phyloP scores from a whole-genome alignment of 2,329 filamentous ascomycete genomes.

The Pseudocercospora vitis region DNA sequence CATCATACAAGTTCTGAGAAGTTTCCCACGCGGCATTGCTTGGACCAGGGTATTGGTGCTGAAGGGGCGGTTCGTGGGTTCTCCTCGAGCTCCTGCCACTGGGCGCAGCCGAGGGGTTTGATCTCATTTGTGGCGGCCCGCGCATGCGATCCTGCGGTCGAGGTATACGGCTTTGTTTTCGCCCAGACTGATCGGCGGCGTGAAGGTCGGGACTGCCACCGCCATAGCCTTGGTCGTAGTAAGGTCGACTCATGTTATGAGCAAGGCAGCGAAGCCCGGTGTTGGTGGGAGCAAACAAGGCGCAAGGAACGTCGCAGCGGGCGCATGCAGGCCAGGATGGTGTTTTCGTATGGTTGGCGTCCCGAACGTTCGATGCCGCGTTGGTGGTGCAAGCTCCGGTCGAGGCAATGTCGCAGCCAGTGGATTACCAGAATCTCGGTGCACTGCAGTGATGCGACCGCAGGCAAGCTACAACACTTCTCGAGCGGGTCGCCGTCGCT shows the following conservation, averaged over 20 bases:
- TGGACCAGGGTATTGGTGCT: conserved; percentile 15
- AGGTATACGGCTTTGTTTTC: conserved; percentile 22
- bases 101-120: conserved; percentile 15
- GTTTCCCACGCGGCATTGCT: conserved; percentile 19
- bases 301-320: conserved; percentile 12
- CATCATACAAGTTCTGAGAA: conserved; percentile 31
- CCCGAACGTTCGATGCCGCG: conserved; percentile 12
- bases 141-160: conserved; percentile 23
- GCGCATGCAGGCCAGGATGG: conserved; percentile 14
- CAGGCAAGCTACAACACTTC: conserved; percentile 10
- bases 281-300: conserved; percentile 11
- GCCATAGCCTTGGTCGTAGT: conserved; percentile 21
- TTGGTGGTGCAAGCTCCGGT: conserved; percentile 13
- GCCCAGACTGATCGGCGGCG: conserved; percentile 11
- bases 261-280: conserved; percentile 7
- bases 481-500: neutral
- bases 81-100: conserved; percentile 17
- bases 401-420: neutral
- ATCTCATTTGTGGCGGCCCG: conserved; percentile 24
- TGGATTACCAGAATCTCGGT: neutral
- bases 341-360: conserved; percentile 14
- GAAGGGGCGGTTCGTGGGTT: conserved; percentile 16
- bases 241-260: conserved; percentile 20
- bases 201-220: conserved; percentile 18
- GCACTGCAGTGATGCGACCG: conserved; percentile 3